phyloP scores from a whole-genome alignment of 768 basidiomycete species.

The Jaapia argillacea region DNA sequence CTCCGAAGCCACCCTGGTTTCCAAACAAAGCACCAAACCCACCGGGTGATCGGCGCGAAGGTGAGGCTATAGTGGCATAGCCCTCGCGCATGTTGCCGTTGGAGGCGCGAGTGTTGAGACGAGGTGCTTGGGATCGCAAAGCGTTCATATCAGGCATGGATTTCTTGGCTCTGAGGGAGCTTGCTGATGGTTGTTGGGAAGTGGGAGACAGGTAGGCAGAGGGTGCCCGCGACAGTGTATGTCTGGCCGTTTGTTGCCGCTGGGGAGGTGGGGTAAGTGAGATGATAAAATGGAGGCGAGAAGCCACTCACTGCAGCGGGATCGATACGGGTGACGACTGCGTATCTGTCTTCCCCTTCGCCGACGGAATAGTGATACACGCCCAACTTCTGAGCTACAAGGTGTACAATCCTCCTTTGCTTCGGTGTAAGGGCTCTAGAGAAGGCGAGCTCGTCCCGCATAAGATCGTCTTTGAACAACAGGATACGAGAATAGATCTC shows the following conservation, averaged over 20 bases:
- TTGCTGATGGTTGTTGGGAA: slow-evolving; percentile 33
- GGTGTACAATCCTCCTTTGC: slow-evolving; percentile 87
- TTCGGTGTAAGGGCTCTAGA: slow-evolving; percentile 78
- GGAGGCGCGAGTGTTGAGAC: slow-evolving; percentile 70
- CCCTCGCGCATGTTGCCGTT: slow-evolving; percentile 84
- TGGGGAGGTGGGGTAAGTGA: slow-evolving; percentile 14
- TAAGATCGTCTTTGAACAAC: slow-evolving; percentile 94
- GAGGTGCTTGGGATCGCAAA: slow-evolving; percentile 68
- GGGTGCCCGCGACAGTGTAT: slow-evolving; percentile 73
- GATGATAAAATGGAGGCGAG: slow-evolving; percentile 5
- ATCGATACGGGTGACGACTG: slow-evolving; percentile 88
- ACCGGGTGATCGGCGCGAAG: slow-evolving; percentile 66
- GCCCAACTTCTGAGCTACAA: slow-evolving; percentile 93
- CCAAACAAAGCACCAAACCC: slow-evolving; percentile 68
- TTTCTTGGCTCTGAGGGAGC: slow-evolving; percentile 81
- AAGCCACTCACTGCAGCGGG: slow-evolving; percentile 56
- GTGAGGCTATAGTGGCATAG: slow-evolving; percentile 80
- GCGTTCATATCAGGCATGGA: slow-evolving; percentile 98
- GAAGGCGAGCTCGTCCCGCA: slow-evolving; percentile 96
- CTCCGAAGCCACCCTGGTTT: slow-evolving; percentile 25
- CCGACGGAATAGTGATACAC: slow-evolving; percentile 93
- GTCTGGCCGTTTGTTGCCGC: slow-evolving; percentile 37
- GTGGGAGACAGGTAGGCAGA: slow-evolving; percentile 66
- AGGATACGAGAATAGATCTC: slow-evolving; percentile 97
- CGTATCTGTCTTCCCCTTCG: slow-evolving; percentile 87